Conservation (phyloP, 352 stramenopile species). For the Phytophthora fragariae region DNA sequence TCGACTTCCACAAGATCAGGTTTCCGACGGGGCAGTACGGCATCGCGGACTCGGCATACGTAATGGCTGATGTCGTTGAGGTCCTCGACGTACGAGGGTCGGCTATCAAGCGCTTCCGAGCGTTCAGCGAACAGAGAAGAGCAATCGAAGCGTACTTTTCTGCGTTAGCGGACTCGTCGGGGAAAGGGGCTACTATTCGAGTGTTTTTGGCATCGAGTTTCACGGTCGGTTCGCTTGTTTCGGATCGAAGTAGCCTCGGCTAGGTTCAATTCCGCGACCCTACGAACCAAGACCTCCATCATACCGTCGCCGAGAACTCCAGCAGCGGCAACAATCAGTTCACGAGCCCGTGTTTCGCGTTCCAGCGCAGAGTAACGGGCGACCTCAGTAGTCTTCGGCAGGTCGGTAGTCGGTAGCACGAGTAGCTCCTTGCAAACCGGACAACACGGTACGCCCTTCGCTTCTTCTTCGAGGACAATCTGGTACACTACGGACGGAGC, state of each 20-base stretch:
- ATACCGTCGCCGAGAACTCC: too few relatives aligned
- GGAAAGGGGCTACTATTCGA: too few relatives aligned
- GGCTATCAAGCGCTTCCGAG: background rate
- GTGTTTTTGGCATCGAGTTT: background rate
- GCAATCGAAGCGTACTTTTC: background rate
- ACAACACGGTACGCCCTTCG: background rate
- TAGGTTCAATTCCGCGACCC: too few relatives aligned
- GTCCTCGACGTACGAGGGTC: background rate
- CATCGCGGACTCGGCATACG: background rate
- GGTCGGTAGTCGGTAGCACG: background rate
- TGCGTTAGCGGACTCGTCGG: background rate
- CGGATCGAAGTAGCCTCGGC: too few relatives aligned
- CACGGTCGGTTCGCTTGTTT: background rate
- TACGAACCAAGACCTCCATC: too few relatives aligned
- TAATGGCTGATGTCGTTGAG: background rate
- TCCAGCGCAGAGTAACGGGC: too few relatives aligned
- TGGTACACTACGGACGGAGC: background rate
- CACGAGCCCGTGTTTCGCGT: too few relatives aligned
- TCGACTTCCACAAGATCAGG: too few relatives aligned
- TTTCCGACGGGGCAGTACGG: too few relatives aligned
- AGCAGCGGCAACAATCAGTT: too few relatives aligned
- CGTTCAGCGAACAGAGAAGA: background rate
- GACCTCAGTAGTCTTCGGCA: background rate
- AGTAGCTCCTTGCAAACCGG: background rate
- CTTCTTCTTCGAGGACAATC: background rate